Evolutionary conservation across 768 basidiomycete genomes (phyloP), one percentile per base, ranked within the genome.

Genomic region (Boletus subparvulus): DNA sequence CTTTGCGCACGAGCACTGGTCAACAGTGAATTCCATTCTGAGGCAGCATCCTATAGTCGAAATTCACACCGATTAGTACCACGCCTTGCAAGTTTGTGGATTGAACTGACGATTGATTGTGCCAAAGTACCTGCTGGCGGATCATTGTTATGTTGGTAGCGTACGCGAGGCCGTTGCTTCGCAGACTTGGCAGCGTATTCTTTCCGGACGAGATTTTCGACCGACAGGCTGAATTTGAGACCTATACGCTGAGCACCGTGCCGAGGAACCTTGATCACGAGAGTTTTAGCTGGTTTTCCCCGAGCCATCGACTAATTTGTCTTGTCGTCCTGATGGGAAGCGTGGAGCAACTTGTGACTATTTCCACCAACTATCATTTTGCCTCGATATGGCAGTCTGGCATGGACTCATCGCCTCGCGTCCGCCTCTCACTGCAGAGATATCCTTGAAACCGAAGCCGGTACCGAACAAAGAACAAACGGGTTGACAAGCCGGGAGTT

Each of bases 1-100:
- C 91, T 78, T 56, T 88, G 84, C 9, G 90, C 91, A 37, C 91
- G 82, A 4, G 91, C 91, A 28, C 85, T 87, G 57, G 84, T 80
- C 45, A 93, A 77, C 51, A 91, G 63, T 0, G 90, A 92, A 62
- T 93, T 93, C 91, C 91, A 92, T 61, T 91, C 88, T 11, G 88
- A 90, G 11, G 91, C 88, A 65, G 83, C 85, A 69, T 92, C 90
- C 81, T 82, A 41, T 36, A 37, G 26, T 36, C 19, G 6, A 30
- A 24, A 30, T 42, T 24, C 35, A 44, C 14, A 26, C 32, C 6
- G n/a, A 52, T 54, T 24, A 63, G 58, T 14, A 5, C 5, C 4
- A 49, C 30, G 33, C 3, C 17, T 35, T 8, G 53, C 37, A 13
- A 5, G 6, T 39, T 19, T 16, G 16, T 14, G 17, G 30, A 47